phyloP scores from a whole-genome alignment of 1,284 basidiomycete genomes.

The Cryptococcus hybrid region DNA sequence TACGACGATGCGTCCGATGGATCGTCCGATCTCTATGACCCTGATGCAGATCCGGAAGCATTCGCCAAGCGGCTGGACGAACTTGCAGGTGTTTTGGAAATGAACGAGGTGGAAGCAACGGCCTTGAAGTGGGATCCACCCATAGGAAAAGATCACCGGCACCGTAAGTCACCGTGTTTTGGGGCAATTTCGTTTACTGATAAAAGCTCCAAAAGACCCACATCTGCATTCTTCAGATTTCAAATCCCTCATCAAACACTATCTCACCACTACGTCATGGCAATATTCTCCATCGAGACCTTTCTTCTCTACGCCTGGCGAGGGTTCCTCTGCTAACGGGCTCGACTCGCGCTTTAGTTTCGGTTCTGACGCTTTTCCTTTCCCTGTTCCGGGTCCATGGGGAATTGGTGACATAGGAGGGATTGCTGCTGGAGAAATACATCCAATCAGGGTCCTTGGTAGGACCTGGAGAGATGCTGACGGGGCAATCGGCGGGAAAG shows the following conservation, averaged over 20 bases:
- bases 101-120: conserved; percentile 35
- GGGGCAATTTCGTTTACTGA: background rate
- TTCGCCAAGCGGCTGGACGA: conserved; percentile 42
- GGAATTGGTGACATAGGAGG: background rate
- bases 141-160: conserved; percentile 12
- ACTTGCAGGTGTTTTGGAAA: conserved; percentile 41
- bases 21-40: conserved; percentile 31
- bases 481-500: background rate
- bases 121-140: conserved; percentile 39
- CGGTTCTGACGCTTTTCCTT: background rate
- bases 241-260: conserved; percentile 32
- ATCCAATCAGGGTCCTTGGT: conserved; percentile 29
- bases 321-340: background rate
- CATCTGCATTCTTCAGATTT: conserved; percentile 25
- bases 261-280: conserved; percentile 39
- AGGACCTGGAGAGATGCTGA: conserved; percentile 13
- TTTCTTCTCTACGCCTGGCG: no score
- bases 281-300: conserved; percentile 15
- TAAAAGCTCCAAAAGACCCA: conserved; percentile 8
- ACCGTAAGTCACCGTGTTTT: background rate
- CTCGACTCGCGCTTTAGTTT: no score
- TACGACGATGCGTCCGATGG: conserved; percentile 22
- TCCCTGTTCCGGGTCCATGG: background rate
- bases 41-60: conserved; percentile 35
- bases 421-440: conserved; percentile 5